A percentile compares a stretch with the other conserved stretches of the same genome.
phyloP scores from a whole-genome alignment of 306 rosid genomes.

The Vigna reflexopilosa region DNA sequence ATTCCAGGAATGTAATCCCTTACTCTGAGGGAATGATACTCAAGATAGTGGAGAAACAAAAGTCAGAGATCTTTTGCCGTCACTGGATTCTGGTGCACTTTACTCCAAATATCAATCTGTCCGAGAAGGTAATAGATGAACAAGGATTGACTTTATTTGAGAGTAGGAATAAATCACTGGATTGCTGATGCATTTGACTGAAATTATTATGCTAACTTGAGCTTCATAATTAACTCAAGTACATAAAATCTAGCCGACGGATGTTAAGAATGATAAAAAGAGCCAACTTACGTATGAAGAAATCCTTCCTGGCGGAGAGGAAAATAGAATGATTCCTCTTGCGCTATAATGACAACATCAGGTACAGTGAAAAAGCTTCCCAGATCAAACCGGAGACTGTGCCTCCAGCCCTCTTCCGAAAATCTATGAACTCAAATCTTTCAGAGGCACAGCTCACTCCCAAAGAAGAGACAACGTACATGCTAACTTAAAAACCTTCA shows the following conservation, averaged over 20 bases:
- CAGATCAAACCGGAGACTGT: not conserved
- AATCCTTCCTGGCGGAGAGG: too few species aligned
- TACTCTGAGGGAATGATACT: not conserved
- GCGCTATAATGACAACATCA: not conserved
- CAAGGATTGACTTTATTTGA: slow-evolving; percentile 1
- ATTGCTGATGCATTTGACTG: not conserved
- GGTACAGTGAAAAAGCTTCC: not conserved
- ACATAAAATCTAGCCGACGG: not conserved
- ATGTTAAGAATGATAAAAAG: slow-evolving; percentile 8
- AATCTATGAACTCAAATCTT: not conserved
- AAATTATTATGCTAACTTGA: not conserved
- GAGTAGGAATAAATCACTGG: slow-evolving; percentile 1
- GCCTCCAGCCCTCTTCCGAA: not conserved
- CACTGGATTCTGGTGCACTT: not conserved
- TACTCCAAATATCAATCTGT: not conserved
- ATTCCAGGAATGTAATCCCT: not conserved
- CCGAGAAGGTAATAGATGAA: not conserved
- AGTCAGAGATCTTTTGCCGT: not conserved
- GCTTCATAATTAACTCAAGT: not conserved
- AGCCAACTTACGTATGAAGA: not conserved
- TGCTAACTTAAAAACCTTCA: not conserved
- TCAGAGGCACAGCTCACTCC: too few species aligned
- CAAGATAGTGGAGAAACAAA: not conserved
- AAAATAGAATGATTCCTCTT: not conserved
- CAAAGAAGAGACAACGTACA: not conserved